phyloP scores from a whole-genome alignment of 164 flowering plant genomes.

The Magnolia kwangsiensis region DNA sequence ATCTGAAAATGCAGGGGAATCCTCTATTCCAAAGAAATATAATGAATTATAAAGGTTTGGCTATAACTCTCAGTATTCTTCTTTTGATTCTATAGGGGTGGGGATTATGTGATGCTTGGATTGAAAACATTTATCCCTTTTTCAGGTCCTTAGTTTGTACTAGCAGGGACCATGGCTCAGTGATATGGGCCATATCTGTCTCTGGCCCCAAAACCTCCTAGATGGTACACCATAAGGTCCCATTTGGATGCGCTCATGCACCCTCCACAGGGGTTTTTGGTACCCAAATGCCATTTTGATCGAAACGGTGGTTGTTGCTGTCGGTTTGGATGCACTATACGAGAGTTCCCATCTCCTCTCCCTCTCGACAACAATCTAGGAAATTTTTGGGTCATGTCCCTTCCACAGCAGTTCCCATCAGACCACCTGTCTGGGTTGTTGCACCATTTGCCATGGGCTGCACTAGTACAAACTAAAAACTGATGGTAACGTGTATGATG shows the following conservation, averaged over 20 bases:
- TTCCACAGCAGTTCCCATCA: no score
- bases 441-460: not conserved
- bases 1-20: slow-evolving; percentile 55
- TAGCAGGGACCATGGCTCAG: not conserved
- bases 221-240: not conserved
- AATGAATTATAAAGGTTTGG: slow-evolving; percentile 64
- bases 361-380: no score
- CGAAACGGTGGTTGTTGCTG: no score
- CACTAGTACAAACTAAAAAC: not conserved
- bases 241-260: no score
- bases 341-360: no score
- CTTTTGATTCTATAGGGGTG: not conserved
- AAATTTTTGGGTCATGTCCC: no score
- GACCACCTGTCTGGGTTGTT: not conserved
- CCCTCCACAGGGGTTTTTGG: no score
- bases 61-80: not conserved
- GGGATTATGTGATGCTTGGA: not conserved
- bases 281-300: no score
- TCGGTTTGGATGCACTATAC: no score
- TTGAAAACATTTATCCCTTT: no score
- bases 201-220: not conserved
- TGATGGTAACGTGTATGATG: not conserved
- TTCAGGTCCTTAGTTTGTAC: no score
- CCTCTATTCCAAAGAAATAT: slow-evolving; percentile 63
- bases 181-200: not conserved